Percentiles rank a stretch among this genome's conserved stretches.
Evolutionary conservation across 495 filamentous ascomycete species (phyloP).

Genomic region (Neurospora cerealis): DNA sequence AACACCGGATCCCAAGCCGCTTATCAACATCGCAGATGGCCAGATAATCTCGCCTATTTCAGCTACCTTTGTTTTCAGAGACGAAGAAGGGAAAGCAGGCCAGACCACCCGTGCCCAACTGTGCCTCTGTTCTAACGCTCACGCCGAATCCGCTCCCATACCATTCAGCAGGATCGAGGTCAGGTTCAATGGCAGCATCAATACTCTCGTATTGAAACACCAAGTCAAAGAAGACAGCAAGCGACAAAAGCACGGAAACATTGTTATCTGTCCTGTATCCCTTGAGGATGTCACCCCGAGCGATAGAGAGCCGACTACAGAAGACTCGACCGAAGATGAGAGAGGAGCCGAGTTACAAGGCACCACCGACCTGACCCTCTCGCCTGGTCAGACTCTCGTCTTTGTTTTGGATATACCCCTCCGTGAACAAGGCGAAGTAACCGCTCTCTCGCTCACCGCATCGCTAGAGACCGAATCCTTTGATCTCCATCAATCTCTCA

Average conservation of each 20-base stretch:
- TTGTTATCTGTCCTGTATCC: slow-evolving; percentile 5
- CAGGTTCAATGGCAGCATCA: slow-evolving; percentile 58
- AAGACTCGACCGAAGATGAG: slow-evolving; percentile 19
- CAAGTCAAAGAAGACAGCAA: slow-evolving; percentile 2
- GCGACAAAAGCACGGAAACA: slow-evolving; percentile 5
- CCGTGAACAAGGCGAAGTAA: slow-evolving; percentile 70
- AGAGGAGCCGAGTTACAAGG: slow-evolving; percentile 33
- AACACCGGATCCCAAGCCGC: slow-evolving; percentile 46
- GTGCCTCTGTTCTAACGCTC: slow-evolving; percentile 58
- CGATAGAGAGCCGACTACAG: slow-evolving; percentile 15
- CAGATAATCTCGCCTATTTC: slow-evolving; percentile 63
- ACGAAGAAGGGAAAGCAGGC: slow-evolving; percentile 71
- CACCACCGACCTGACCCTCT: slow-evolving; percentile 55
- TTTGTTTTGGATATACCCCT: slow-evolving; percentile 63
- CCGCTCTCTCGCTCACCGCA: slow-evolving; percentile 54
- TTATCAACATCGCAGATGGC: slow-evolving; percentile 53
- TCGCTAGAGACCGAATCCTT: slow-evolving; percentile 54
- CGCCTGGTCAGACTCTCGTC: slow-evolving; percentile 56
- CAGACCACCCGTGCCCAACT: slow-evolving; percentile 68
- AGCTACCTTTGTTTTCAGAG: slow-evolving; percentile 63
- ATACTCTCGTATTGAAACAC: slow-evolving; percentile 41
- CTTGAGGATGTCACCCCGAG: slow-evolving; percentile 4
- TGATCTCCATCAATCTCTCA: slow-evolving; percentile 54
- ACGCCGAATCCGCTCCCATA: slow-evolving; percentile 50
- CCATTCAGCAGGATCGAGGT: slow-evolving; percentile 54